Evolutionary conservation across 331 rosid genomes (phyloP), one percentile per base, ranked within the genome.

Genomic region (Stylosanthes scabra): DNA sequence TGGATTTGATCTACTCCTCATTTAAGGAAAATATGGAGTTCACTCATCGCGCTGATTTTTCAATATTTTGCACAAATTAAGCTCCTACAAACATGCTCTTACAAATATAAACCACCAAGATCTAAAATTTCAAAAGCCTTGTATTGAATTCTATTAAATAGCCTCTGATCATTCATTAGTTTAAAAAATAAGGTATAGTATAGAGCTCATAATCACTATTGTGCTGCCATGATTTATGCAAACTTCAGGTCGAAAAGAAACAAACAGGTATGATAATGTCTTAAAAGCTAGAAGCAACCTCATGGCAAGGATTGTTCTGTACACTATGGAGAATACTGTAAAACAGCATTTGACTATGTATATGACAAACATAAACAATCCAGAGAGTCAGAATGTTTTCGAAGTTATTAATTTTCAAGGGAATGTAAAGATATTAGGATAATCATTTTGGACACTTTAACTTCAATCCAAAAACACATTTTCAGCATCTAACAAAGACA

Each of bases 11-110:
- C 59, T 50, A 34, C 66, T 40, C 12, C 64, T 37, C 46, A n/a
- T 56, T 45, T 46, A 64, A 15, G 40, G 14, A 69, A 71, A 56
- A n/a, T 27, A 15, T 40, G 59, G 41, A 31, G 71, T 59, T 67
- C 46, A 66, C 8, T 14, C 54, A 59, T 41, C 41, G 49, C 15
- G 41, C 52, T 28, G 42, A 47, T 16, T 67, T 29, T 57, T 67
- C 70, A 68, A 67, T 59, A 45, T 40, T 45, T 58, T 49, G 47
- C 62, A 68, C 62, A 64, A 71, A 59, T 9, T 31, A 31, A 31
- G 37, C 37, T 31, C 37, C 37, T 31, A 31, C 37, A 31, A 31
- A 31, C 37, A 31, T 31, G 57, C n/a, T 29, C 40, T 68, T 58
- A 59, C 15, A 31, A 31, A 31, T 54, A 37, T 16, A 66, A 66